Base-by-base conservation (phyloP, 2,329 filamentous ascomycete genomes). In the Xylariaceae sp. region DNA sequence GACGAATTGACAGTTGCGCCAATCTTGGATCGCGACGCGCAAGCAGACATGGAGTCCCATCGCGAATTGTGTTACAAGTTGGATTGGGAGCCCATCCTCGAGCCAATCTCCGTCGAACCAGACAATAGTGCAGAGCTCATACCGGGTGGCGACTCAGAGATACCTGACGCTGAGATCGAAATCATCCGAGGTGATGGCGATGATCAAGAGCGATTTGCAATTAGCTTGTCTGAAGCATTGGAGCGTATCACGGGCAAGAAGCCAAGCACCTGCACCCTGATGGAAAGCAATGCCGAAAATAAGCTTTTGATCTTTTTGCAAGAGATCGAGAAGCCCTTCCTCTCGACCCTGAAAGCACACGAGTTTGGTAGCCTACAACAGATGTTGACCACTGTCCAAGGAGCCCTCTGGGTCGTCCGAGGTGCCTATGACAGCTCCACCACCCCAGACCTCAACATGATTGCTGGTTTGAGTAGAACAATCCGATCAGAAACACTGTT, bases 41-140 rank as follows among this genome's bases (percentile, higher is more conserved):
- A 51, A 28, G 45, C 52, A 2, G 59, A 63, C 13, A 39, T 41
- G 8, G 59, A 62, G 13, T 48, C 41, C 1, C 53, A 64, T n/a
- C 59, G 66, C 2, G 64, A 71, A 48, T 60, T 73, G 1, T 73
- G 69, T 53, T 73, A 68, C 55, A 72, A 68, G 51, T 40, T 69
- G 12, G 60, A 68, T n/a, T 73, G 69, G 69, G 68, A 71, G 34
- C 64, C 60, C 3, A 45, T 69, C n/a, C 52, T 63, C 1, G 56
- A 63, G 24, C 52, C 56, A 0, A 37, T 64, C 9, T 52, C 43
- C 9, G 18, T 35, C 9, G 45, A 52, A 8, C 30, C 42, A 11
- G 43, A 50, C 1, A 47, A 47, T 12, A 26, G 22, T 26, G 22
- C 22, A 6, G 22, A 26, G 11, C 22, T 26, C 6, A 26, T 26